Base-by-base conservation (phyloP, 805 yeast species). In the Yarrowia sp. region DNA sequence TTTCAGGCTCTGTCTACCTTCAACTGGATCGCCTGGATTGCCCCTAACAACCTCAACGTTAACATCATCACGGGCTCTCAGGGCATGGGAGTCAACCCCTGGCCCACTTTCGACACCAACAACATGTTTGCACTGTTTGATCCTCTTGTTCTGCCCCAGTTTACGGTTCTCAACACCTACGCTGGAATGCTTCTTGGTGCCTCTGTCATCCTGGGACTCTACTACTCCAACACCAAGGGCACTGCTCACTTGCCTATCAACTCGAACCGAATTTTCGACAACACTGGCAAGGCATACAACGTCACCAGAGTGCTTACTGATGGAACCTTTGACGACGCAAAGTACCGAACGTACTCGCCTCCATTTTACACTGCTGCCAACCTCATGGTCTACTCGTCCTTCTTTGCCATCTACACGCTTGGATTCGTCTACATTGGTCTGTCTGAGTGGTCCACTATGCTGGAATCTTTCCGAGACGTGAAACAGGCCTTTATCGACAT, bases 41-140 rank as follows among this genome's bases (percentile, higher is more conserved):
- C 68, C 1, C 78, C 78, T n/a, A 72, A 85, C 67, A 85, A 86
- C 70, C 82, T 84, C 66, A 78, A 81, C 43, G 81, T 84, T 6
- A 86, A 85, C 68, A 84, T 85, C 59, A 76, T 88, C 43, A 86
- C 87, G 59, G 93, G 93, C 35, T 81, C 83, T 81, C 67, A 88
- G 88, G 77, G 78, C 3, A 69, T 81, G 66, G 83, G 83, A 0
- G 64, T 81, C 59, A 81, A 80, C 67, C 84, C 84, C 10, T 69
- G 78, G 24, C 72, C 83, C 22, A 74, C 82, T 1, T 80, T 80
- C 67, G 84, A 81, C 68, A 77, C 80, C 80, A 78, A 75, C 65
- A 68, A 73, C 12, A 67, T 76, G 33, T 68, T 68, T 62, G 71
- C 62, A 22, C 69, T 67, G 51, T 17, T 48, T 48, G 71, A 68